Percentiles rank a stretch among this genome's conserved stretches.
These are phyloP conservation scores for Auricularia auricula-judae DNA, from an alignment of 768 basidiomycete species.

Conservation along the genomic window DNA sequence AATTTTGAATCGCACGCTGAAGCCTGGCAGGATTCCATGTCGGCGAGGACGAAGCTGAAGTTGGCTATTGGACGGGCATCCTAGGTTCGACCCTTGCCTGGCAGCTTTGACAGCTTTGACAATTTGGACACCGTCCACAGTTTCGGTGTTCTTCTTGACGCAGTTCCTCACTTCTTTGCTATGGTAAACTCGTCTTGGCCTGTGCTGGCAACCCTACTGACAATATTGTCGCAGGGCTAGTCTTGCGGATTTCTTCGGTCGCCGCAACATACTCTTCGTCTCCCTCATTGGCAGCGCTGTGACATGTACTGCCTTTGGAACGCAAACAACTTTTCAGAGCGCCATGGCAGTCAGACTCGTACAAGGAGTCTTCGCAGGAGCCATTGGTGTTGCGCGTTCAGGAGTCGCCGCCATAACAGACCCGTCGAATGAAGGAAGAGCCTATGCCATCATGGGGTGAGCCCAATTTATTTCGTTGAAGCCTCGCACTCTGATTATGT, in stretches of 20 bases:
- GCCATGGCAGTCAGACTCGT: slow-evolving; percentile 76
- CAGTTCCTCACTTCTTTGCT: slow-evolving; percentile 92
- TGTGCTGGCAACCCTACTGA: too few relatives aligned
- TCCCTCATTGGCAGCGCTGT: slow-evolving; percentile 79
- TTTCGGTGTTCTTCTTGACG: slow-evolving; percentile 82
- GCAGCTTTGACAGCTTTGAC: not conserved
- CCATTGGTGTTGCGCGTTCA: slow-evolving; percentile 92
- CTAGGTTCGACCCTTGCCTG: slow-evolving; percentile 37
- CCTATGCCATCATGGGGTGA: slow-evolving; percentile 86
- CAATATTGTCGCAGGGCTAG: too few relatives aligned
- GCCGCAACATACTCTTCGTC: slow-evolving; percentile 70
- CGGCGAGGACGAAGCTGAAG: slow-evolving; percentile 56
- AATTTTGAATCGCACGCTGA: too few relatives aligned
- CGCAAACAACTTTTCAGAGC: slow-evolving; percentile 59
- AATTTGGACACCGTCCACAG: slow-evolving; percentile 22
- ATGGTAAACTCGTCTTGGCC: slow-evolving; percentile 57
- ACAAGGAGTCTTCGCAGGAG: slow-evolving; percentile 87
- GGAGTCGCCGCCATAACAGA: slow-evolving; percentile 86
- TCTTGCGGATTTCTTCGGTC: slow-evolving; percentile 83
- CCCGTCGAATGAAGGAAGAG: slow-evolving; percentile 82
- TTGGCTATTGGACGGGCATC: slow-evolving; percentile 84
- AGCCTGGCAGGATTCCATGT: slow-evolving; percentile 34
- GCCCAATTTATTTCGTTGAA: slow-evolving; percentile 1
- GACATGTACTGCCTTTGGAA: slow-evolving; percentile 70
- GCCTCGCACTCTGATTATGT: slow-evolving; percentile 1